Evolutionary conservation across 176 grass and related monocot species (phyloP).

Genomic region (Oryza meyeriana): DNA sequence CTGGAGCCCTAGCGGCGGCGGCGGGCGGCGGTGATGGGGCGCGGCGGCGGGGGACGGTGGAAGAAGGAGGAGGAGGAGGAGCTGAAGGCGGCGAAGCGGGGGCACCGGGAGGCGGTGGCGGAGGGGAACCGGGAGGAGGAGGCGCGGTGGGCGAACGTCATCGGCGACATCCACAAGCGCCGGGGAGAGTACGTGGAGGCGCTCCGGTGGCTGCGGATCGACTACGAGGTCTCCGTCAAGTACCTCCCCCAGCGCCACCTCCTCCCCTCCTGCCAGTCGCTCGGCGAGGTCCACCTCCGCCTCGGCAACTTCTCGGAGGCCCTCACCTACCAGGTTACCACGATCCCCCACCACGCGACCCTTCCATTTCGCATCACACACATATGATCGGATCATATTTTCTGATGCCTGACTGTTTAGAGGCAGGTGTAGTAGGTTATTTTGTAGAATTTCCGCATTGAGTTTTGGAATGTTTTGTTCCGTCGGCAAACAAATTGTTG

Average conservation of each 20-base stretch:
- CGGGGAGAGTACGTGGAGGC: slow-evolving; percentile 85
- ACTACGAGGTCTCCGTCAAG: slow-evolving; percentile 77
- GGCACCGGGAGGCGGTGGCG: slow-evolving; percentile 53
- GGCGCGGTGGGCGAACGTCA: slow-evolving; percentile 83
- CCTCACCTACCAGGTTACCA: slow-evolving; percentile 64
- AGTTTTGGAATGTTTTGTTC: background rate
- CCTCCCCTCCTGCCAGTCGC: slow-evolving; percentile 76
- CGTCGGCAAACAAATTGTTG: background rate
- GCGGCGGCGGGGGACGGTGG: slow-evolving; percentile 7
- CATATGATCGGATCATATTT: background rate
- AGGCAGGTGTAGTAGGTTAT: background rate
- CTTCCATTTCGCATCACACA: background rate
- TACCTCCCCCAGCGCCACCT: slow-evolving; percentile 78
- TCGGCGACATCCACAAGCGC: slow-evolving; percentile 86
- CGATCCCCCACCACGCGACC: background rate
- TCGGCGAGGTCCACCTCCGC: slow-evolving; percentile 85
- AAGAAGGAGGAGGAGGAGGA: slow-evolving; percentile 65
- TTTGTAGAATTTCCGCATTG: background rate
- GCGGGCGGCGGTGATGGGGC: slow-evolving; percentile 33
- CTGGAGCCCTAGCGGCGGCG: slow-evolving; percentile 30
- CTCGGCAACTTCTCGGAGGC: slow-evolving; percentile 60
- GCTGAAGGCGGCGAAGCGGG: slow-evolving; percentile 56
- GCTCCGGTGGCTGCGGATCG: slow-evolving; percentile 63
- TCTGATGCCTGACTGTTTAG: background rate
- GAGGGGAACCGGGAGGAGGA: slow-evolving; percentile 81